phyloP scores from a whole-genome alignment of 768 basidiomycete genomes.

The Dacryopinax spathularia region DNA sequence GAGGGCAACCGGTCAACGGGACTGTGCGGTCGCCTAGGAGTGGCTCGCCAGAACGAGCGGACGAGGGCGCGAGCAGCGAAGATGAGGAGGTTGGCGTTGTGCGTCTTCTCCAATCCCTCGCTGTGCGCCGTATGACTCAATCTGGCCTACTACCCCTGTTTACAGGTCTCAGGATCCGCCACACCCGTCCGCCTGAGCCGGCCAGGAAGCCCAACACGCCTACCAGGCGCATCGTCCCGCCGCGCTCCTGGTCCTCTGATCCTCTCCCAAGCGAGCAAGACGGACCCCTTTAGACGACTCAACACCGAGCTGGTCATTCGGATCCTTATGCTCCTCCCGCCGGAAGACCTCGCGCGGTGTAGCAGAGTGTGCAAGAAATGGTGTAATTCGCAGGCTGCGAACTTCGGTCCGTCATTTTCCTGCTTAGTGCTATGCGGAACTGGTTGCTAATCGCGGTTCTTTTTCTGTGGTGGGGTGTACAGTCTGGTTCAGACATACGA shows the following conservation, averaged over 20 bases:
- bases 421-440: background rate
- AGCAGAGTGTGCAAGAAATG: constrained; percentile 74
- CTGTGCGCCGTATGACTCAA: background rate
- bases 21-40: background rate
- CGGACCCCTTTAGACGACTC: constrained; percentile 53
- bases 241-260: constrained; percentile 37
- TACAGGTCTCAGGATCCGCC: constrained; percentile 10
- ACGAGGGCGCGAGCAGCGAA: constrained; percentile 11
- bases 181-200: constrained; percentile 26
- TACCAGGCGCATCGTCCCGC: constrained; percentile 31
- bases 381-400: constrained; percentile 76
- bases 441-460: constrained; percentile 1
- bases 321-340: constrained; percentile 50
- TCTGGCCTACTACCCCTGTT: constrained; percentile 10
- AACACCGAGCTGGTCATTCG: constrained; percentile 72
- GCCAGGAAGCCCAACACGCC: constrained; percentile 28
- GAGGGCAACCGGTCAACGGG: background rate
- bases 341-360: constrained; percentile 59
- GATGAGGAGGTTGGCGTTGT: constrained; percentile 19
- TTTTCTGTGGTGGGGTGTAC: constrained; percentile 6
- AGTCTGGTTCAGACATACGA: constrained; percentile 93
- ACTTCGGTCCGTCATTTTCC: constrained; percentile 51
- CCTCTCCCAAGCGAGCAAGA: constrained; percentile 19
- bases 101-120: constrained; percentile 1
- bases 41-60: background rate